Percentiles rank a stretch among this genome's conserved stretches.
Evolutionary conservation across 257 asterid species (phyloP).

Genomic region (Ajuga chamaepitys): DNA sequence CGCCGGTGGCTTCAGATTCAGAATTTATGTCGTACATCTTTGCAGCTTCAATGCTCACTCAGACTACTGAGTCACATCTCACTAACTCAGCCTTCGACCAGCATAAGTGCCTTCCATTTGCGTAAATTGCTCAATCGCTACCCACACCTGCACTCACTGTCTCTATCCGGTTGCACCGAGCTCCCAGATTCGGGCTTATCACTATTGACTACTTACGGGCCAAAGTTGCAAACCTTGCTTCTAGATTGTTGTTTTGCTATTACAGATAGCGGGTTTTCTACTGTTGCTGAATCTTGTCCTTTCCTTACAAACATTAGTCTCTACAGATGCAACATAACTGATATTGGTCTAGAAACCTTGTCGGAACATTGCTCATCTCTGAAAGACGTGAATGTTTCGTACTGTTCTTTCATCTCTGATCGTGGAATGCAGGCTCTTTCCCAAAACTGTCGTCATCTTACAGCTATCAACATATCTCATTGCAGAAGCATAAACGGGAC

Average conservation of each 20-base stretch:
- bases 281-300: slow-evolving; percentile 49
- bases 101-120: slow-evolving; percentile 35
- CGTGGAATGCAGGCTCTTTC: slow-evolving; percentile 41
- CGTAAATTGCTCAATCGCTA: slow-evolving; percentile 43
- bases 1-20: slow-evolving; percentile 60
- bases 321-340: slow-evolving; percentile 58
- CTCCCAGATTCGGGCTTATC: slow-evolving; percentile 55
- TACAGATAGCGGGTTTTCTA: slow-evolving; percentile 43
- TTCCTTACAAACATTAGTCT: slow-evolving; percentile 48
- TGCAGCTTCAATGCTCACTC: slow-evolving; percentile 57
- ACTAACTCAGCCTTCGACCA: slow-evolving; percentile 26
- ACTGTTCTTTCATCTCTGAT: slow-evolving; percentile 49
- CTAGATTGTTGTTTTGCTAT: slow-evolving; percentile 59
- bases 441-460: slow-evolving; percentile 37
- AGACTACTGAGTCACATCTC: slow-evolving; percentile 25
- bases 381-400: slow-evolving; percentile 52
- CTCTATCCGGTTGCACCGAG: slow-evolving; percentile 61
- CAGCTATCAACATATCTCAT: slow-evolving; percentile 45
- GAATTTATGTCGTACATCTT: slow-evolving; percentile 47
- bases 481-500: slow-evolving; percentile 45
- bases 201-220: slow-evolving; percentile 32
- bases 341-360: slow-evolving; percentile 43
- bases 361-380: slow-evolving; percentile 36
- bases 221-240: slow-evolving; percentile 31
- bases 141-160: slow-evolving; percentile 38